Evolutionary conservation across 2,329 filamentous ascomycete species (phyloP).

Genomic region (Leptographium radiaticola): DNA sequence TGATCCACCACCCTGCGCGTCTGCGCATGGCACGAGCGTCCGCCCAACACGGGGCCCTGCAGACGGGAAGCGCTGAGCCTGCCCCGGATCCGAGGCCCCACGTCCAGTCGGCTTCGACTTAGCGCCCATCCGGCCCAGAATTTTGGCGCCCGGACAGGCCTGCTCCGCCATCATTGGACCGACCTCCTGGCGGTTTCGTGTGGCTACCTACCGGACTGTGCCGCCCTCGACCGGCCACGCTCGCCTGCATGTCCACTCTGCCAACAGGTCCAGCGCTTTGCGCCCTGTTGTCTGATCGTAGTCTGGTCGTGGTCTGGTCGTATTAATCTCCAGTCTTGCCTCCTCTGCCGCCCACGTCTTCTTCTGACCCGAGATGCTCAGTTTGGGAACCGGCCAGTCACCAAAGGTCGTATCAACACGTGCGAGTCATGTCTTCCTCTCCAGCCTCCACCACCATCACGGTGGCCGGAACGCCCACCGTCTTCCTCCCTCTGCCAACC

Average conservation of each 20-base stretch:
- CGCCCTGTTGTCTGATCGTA: too few species aligned
- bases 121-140: background rate
- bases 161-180: background rate
- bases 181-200: background rate
- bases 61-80: background rate
- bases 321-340: background rate
- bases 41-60: background rate
- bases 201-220: background rate
- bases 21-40: too few species aligned
- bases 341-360: background rate
- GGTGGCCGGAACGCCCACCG: slow-evolving; percentile 6
- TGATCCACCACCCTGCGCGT: background rate
- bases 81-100: background rate
- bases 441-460: slow-evolving; percentile 2
- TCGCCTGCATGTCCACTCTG: background rate
- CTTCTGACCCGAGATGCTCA: background rate
- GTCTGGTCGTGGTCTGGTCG: background rate
- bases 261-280: background rate
- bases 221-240: too few species aligned
- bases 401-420: background rate
- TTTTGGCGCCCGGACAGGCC: background rate
- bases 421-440: background rate
- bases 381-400: background rate
- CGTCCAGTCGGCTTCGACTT: background rate
- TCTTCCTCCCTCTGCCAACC: slow-evolving; percentile 4